Percentiles rank a stretch among this genome's conserved stretches.
These are phyloP conservation scores for Lepidium campestre DNA, from an alignment of 441 rosid species.

Conservation along the genomic window DNA sequence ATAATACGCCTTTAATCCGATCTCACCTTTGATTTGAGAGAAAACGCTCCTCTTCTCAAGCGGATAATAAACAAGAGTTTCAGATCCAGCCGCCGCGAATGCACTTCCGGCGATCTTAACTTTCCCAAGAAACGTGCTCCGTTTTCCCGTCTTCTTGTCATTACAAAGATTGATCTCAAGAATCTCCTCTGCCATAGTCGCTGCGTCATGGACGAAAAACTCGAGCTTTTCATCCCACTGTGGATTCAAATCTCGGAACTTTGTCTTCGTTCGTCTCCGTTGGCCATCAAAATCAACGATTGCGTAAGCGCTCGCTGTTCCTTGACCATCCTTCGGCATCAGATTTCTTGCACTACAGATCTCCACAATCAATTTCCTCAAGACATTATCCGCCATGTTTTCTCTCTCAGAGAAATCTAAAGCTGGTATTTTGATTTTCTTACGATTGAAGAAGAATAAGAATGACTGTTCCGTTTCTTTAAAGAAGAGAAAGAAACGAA, in stretches of 20 bases:
- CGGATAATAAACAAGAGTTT: conserved; percentile 61
- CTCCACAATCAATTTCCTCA: conserved; percentile 61
- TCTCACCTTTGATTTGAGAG: conserved; percentile 74
- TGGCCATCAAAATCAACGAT: conserved; percentile 76
- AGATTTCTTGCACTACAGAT: conserved; percentile 67
- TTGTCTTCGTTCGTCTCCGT: conserved; percentile 68
- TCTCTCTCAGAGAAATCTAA: neutral
- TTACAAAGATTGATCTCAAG: conserved; percentile 72
- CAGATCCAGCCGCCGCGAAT: conserved; percentile 50
- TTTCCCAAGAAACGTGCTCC: conserved; percentile 68
- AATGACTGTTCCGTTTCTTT: conserved; percentile 2
- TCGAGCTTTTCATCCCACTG: conserved; percentile 82
- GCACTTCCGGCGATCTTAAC: conserved; percentile 58
- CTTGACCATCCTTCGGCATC: conserved; percentile 89
- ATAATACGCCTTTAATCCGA: conserved; percentile 59
- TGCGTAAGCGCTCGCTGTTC: conserved; percentile 79
- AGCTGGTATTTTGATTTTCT: neutral
- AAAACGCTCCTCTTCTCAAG: conserved; percentile 84
- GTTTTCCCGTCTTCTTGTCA: conserved; percentile 58
- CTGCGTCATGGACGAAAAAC: conserved; percentile 56
- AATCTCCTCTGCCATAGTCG: conserved; percentile 52
- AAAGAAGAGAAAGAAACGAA: neutral
- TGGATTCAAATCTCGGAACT: conserved; percentile 76
- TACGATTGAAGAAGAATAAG: neutral
- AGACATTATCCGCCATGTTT: conserved; percentile 48